These are phyloP conservation scores for Sugiyamaella qingdaonensis DNA, from an alignment of 805 yeast genomes.

Conservation along the genomic window DNA sequence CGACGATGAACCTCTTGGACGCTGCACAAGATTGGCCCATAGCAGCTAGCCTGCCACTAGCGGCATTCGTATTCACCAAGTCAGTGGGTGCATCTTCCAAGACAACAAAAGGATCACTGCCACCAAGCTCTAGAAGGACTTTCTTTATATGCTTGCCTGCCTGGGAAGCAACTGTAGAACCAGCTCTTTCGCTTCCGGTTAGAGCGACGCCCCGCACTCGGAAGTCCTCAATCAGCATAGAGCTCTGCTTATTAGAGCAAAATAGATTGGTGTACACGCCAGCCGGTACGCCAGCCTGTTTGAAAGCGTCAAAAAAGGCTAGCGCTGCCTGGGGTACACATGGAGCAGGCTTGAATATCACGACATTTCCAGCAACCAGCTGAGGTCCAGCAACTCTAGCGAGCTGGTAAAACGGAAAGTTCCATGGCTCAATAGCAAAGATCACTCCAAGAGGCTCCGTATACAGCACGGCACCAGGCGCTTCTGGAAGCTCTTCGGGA, in stretches of 20 bases:
- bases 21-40: conserved; percentile 61
- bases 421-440: conserved; percentile 63
- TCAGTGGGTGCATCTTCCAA: conserved; percentile 59
- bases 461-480: conserved; percentile 53
- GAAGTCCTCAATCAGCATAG: conserved; percentile 8
- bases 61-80: conserved; percentile 47
- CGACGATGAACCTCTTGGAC: conserved; percentile 9
- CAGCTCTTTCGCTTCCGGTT: conserved; percentile 13
- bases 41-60: conserved; percentile 55
- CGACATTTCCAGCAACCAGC: conserved; percentile 61
- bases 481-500: conserved; percentile 55
- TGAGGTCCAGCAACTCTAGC: conserved; percentile 64
- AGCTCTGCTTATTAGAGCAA: conserved; percentile 23
- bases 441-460: conserved; percentile 63
- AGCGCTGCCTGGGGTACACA: conserved; percentile 59
- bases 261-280: conserved; percentile 39
- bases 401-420: conserved; percentile 65
- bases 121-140: conserved; percentile 61
- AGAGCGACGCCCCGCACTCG: conserved; percentile 12
- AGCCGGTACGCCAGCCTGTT: conserved; percentile 57
- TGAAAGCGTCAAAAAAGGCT: conserved; percentile 51
- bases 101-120: conserved; percentile 62
- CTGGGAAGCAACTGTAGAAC: conserved; percentile 47
- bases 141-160: conserved; percentile 51
- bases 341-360: conserved; percentile 57